These are phyloP conservation scores for Gaeumannomyces tritici DNA, from an alignment of 2,329 filamentous ascomycete species.

Conservation along the genomic window DNA sequence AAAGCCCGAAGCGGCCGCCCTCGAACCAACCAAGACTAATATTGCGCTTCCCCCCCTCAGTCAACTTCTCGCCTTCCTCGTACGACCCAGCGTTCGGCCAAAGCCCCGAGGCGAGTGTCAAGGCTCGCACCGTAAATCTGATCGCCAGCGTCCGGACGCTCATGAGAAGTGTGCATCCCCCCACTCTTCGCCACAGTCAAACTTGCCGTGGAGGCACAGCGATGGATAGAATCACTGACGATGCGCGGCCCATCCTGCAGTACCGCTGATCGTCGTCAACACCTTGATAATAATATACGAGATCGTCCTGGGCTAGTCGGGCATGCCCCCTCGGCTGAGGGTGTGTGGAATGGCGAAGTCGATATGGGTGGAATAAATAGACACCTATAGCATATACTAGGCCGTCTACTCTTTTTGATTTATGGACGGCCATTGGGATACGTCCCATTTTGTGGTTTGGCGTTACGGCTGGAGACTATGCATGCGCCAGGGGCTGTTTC, in stretches of 20 bases:
- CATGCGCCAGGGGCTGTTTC: not conserved
- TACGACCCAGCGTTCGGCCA: slow-evolving; percentile 73
- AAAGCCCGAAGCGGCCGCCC: too few species aligned
- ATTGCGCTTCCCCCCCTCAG: slow-evolving; percentile 47
- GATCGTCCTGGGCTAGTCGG: slow-evolving; percentile 58
- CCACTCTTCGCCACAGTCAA: not conserved
- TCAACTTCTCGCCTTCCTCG: slow-evolving; percentile 67
- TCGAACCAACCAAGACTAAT: not conserved
- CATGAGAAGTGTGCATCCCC: slow-evolving; percentile 68
- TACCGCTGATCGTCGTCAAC: slow-evolving; percentile 79
- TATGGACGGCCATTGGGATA: not conserved
- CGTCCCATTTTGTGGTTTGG: not conserved
- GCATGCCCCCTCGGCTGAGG: not conserved
- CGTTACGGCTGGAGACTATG: not conserved
- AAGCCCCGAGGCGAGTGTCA: slow-evolving; percentile 64
- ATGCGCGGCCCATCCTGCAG: slow-evolving; percentile 28
- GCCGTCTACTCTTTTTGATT: not conserved
- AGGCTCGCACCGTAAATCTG: slow-evolving; percentile 79
- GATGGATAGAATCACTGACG: too few species aligned
- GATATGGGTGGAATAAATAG: not conserved
- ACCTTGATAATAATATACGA: slow-evolving; percentile 76
- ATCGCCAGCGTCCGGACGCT: slow-evolving; percentile 85
- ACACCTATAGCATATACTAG: too few species aligned
- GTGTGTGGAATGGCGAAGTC: too few species aligned
- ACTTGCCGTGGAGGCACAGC: too few species aligned